A percentile compares a stretch with the other conserved stretches of the same genome.
Evolutionary conservation across 805 yeast genomes (phyloP).

Genomic region (Saturnispora besseyi): DNA sequence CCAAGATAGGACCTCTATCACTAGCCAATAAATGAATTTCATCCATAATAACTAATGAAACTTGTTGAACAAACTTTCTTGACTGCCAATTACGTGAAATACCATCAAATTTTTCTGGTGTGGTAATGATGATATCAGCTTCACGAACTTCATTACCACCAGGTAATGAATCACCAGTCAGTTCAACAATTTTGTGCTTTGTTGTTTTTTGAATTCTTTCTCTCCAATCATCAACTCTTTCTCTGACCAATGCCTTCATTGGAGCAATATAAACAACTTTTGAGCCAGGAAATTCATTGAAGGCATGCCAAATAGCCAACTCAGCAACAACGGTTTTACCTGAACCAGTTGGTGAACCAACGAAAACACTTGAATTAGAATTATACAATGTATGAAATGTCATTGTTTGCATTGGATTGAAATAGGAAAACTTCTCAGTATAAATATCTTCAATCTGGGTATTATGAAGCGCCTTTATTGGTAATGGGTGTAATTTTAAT

Average conservation of each 20-base stretch:
- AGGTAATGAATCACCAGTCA: conserved; percentile 78
- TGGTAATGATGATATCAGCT: conserved; percentile 71
- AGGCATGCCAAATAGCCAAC: conserved; percentile 94
- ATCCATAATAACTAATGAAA: conserved; percentile 74
- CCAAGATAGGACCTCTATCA: conserved; percentile 80
- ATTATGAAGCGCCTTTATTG: conserved; percentile 70
- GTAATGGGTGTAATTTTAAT: conserved; percentile 75
- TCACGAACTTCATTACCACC: conserved; percentile 55
- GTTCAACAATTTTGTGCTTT: conserved; percentile 51
- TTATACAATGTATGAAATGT: conserved; percentile 83
- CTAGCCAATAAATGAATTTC: conserved; percentile 78
- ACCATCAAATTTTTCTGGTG: conserved; percentile 85
- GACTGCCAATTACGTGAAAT: conserved; percentile 81
- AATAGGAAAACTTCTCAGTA: conserved; percentile 59
- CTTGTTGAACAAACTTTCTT: conserved; percentile 63
- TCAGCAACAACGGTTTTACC: conserved; percentile 98
- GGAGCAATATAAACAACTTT: conserved; percentile 84
- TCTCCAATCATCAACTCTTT: conserved; percentile 77
- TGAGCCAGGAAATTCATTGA: conserved; percentile 67
- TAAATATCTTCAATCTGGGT: conserved; percentile 61
- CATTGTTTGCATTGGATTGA: conserved; percentile 99
- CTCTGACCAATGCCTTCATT: conserved; percentile 80
- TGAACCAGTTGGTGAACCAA: conserved; percentile 98
- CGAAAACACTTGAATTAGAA: conserved; percentile 67
- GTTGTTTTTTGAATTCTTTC: conserved; percentile 41